phyloP scores from a whole-genome alignment of 768 basidiomycete species.

The Pleurotus sapidus region DNA sequence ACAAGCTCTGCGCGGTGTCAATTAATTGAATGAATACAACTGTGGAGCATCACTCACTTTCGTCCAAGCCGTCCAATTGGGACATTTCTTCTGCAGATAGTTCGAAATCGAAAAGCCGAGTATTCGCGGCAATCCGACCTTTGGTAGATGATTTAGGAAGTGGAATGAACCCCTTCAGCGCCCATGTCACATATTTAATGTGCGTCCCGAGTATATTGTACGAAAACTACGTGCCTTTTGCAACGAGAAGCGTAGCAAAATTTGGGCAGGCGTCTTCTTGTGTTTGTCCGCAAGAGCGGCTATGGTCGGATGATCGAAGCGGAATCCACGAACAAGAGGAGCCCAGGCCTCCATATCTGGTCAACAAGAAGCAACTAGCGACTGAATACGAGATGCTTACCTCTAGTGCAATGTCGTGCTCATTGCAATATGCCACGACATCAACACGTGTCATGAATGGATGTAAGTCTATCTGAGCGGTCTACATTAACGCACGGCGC shows the following conservation, averaged over 20 bases:
- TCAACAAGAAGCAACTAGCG: too few relatives aligned
- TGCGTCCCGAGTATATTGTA: too few relatives aligned
- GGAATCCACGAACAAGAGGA: constrained; percentile 63
- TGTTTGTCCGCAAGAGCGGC: constrained; percentile 48
- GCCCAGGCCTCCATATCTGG: constrained; percentile 57
- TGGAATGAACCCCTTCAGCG: constrained; percentile 49
- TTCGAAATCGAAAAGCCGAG: constrained; percentile 62
- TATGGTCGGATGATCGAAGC: constrained; percentile 59
- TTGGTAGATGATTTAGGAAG: constrained; percentile 62
- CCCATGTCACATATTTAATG: too few relatives aligned
- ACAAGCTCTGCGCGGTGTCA: neutral
- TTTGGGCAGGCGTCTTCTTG: constrained; percentile 50
- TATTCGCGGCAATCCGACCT: constrained; percentile 54
- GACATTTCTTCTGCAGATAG: constrained; percentile 47
- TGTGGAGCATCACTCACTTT: constrained; percentile 34
- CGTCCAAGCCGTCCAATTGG: constrained; percentile 49
- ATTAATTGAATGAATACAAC: constrained; percentile 1
- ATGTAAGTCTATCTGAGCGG: constrained; percentile 48
- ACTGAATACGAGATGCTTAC: constrained; percentile 28
- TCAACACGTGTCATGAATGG: constrained; percentile 69
- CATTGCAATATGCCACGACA: constrained; percentile 56
- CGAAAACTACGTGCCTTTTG: constrained; percentile 52
- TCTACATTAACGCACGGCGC: constrained; percentile 2
- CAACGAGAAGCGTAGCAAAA: constrained; percentile 73
- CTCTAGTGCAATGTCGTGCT: constrained; percentile 60